A percentile compares a stretch with the other conserved stretches of the same genome.
Conservation (phyloP, 495 filamentous ascomycete genomes). For the Podospora sp. region DNA sequence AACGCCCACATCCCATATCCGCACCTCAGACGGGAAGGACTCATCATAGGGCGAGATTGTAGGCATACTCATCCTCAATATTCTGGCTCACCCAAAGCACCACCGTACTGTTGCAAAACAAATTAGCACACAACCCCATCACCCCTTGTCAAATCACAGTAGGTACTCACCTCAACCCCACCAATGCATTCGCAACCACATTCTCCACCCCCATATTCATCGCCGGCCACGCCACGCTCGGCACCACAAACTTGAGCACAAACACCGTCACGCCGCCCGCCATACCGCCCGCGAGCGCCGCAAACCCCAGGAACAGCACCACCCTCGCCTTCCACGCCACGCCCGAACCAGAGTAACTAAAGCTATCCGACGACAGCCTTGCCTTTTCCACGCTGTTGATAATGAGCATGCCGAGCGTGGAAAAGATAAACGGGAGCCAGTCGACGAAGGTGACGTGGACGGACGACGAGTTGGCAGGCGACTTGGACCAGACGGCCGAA, state of each 20-base stretch:
- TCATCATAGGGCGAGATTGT: conserved; percentile 81
- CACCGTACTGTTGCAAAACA: conserved; percentile 65
- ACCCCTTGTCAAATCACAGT: background rate
- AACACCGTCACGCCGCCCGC: conserved; percentile 88
- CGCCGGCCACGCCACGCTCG: conserved; percentile 76
- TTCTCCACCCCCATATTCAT: conserved; percentile 94
- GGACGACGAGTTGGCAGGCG: conserved; percentile 71
- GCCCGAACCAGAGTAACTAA: conserved; percentile 79
- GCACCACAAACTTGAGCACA: conserved; percentile 88
- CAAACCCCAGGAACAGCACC: conserved; percentile 95
- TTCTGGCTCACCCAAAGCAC: conserved; percentile 98
- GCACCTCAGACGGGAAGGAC: background rate
- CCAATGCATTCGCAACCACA: conserved; percentile 79
- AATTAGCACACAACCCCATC: conserved; percentile 18
- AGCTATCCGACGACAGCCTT: conserved; percentile 80
- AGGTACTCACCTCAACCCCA: conserved; percentile 78
- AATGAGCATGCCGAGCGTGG: conserved; percentile 90
- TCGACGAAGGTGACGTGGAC: conserved; percentile 95
- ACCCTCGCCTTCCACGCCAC: conserved; percentile 96
- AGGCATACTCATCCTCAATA: conserved; percentile 98
- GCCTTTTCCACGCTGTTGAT: conserved; percentile 98
- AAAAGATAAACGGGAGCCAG: conserved; percentile 98
- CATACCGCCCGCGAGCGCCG: conserved; percentile 88
- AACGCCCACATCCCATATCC: background rate
- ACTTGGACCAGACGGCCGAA: conserved; percentile 82